Evolutionary conservation across 345 rosid genomes (phyloP).

Genomic region (Salix udensis): DNA sequence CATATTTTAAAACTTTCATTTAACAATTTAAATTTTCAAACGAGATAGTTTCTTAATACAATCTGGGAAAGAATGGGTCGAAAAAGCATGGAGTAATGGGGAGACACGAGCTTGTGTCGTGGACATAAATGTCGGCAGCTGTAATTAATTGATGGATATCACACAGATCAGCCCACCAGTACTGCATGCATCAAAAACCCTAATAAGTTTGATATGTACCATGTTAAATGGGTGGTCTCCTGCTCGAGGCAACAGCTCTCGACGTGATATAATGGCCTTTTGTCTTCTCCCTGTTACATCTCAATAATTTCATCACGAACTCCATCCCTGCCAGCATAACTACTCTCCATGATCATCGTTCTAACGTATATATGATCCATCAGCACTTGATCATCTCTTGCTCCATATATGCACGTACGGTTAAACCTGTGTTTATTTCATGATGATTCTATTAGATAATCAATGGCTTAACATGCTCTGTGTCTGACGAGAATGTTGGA

Average conservation of each 20-base stretch:
- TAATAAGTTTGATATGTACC: neutral
- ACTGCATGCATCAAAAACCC: neutral
- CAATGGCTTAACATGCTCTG: too few relatives aligned
- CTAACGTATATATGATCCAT: too few relatives aligned
- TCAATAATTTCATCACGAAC: neutral
- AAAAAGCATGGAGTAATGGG: neutral
- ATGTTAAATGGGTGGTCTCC: slow-evolving; percentile 12
- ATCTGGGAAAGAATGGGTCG: too few relatives aligned
- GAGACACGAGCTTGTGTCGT: neutral
- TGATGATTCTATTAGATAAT: too few relatives aligned
- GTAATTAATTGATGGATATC: neutral
- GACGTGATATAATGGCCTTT: neutral
- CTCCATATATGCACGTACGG: too few relatives aligned
- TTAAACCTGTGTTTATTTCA: too few relatives aligned
- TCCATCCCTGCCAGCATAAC: neutral
- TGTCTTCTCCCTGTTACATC: neutral
- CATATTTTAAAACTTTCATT: too few relatives aligned
- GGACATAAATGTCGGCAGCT: neutral
- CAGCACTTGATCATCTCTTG: too few relatives aligned
- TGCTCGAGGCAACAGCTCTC: neutral
- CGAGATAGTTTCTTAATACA: too few relatives aligned
- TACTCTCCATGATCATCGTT: too few relatives aligned
- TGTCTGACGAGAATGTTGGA: too few relatives aligned
- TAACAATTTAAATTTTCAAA: too few relatives aligned
- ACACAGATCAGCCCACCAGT: neutral